These are phyloP conservation scores for Triticum dicoccoides DNA, from an alignment of 176 grass and related monocot species.

Conservation along the genomic window DNA sequence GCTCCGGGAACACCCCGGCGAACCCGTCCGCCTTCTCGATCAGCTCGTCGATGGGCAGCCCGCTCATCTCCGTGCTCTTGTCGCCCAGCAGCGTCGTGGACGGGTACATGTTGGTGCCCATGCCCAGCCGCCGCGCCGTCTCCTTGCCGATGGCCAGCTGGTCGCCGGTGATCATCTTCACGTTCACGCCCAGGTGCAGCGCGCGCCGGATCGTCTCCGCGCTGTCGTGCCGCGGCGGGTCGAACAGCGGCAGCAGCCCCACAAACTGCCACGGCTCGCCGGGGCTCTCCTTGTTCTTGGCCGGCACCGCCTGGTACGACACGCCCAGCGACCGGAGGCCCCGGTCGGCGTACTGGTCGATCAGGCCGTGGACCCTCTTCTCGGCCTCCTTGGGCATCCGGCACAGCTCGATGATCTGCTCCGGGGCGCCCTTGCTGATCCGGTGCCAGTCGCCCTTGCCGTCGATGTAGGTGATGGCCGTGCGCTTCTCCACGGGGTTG, in stretches of 20 bases:
- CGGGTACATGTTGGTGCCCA: constrained; percentile 98
- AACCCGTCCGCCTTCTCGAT: constrained; percentile 98
- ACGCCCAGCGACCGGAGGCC: constrained; percentile 77
- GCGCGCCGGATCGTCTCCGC: constrained; percentile 88
- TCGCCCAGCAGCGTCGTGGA: constrained; percentile 80
- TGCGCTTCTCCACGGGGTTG: constrained; percentile 93
- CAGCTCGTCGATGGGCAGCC: constrained; percentile 72
- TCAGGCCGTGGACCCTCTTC: constrained; percentile 65
- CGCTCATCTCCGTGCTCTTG: constrained; percentile 46
- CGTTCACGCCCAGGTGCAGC: constrained; percentile 83
- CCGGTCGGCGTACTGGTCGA: constrained; percentile 84
- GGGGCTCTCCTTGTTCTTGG: constrained; percentile 63
- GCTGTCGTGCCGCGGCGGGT: constrained; percentile 91
- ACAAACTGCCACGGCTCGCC: constrained; percentile 80
- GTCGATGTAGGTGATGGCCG: constrained; percentile 92
- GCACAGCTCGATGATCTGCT: constrained; percentile 96
- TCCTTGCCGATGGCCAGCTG: constrained; percentile 97
- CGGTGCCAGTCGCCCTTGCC: constrained; percentile 74
- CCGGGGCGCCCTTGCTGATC: constrained; percentile 87
- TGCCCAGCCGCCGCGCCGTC: constrained; percentile 73
- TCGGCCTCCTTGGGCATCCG: constrained; percentile 58
- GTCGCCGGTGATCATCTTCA: constrained; percentile 98
- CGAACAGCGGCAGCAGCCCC: constrained; percentile 77
- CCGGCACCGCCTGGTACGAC: constrained; percentile 74
- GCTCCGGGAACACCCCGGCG: constrained; percentile 90